Evolutionary conservation across 768 basidiomycete species (phyloP), one percentile per base, ranked within the genome.

Genomic region (Butyriboletus loyo): DNA sequence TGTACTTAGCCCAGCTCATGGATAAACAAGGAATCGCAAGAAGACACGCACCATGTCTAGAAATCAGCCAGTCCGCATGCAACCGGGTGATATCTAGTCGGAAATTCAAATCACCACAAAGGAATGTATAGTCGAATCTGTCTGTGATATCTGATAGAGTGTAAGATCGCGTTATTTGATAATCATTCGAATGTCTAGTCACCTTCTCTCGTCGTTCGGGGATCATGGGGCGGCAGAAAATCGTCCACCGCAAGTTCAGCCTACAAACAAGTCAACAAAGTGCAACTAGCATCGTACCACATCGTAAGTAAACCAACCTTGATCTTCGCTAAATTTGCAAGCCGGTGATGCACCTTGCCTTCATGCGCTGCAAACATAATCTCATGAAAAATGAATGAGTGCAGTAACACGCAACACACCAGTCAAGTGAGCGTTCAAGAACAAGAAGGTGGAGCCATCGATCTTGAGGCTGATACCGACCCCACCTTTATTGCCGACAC

Each of bases 41-140:
- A 45, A 31, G 8, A 47, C 8, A 55, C 70, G 35, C 56, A 89
- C 89, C 89, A 75, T 85, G 84, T 32, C 83, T 81, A 24, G 89
- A 83, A 53, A 95, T 84, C 4, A 98, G 74, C 93, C 94, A 97
- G 69, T 98, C 95, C 5, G 94, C 94, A 64, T 98, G 95, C 13
- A 95, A 71, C 17, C 95, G 81, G 7, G 93, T 87, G 40, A 97
- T 83, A 57, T 95, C 86, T 44, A 97, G 72, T 31, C 95, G 80
- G 64, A 97, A 97, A 68, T 96, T 98, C 43, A 94, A 80, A 67
- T 97, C 95, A 4, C 94, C 95, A 59, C 84, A 90, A 39, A 95
- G 77, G 66, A 96, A 97, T 0, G 88, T 83, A 54, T 86, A 86
- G 66, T 98, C 95, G 61, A 94, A 97, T 59, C 80, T 83, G 62